Base-by-base conservation (phyloP, 768 basidiomycete species). In the Flagelloscypha sp. region DNA sequence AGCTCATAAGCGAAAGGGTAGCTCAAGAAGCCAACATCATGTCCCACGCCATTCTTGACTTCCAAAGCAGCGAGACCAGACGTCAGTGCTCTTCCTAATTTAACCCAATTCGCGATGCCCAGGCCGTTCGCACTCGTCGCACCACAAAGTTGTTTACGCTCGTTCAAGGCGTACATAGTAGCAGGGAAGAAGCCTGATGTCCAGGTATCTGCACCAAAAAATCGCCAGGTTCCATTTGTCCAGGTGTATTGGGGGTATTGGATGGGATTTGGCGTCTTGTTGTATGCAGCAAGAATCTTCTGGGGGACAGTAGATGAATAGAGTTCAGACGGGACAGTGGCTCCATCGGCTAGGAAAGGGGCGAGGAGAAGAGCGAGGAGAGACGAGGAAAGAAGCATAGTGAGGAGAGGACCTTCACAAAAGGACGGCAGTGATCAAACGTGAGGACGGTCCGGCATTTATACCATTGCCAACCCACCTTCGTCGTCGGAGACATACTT, bases 1-100 rank as follows among this genome's bases (percentile, higher is more conserved):
- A 81, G 53, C 47, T 84, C 82, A 33, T 75, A 66, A 29, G 72
- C 59, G 48, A 83, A 83, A 0, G 81, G 76, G 46, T 70, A 79
- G 54, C 78, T 79, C 44, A 83, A 52, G 53, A 81, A 84, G 6
- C 80, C 82, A 20, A 79, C 74, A 48, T 84, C 81, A 45, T 84
- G 80, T 9, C 72, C 76, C 19, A 77, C 61, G 12, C 53, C 59
- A 34, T 66, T 73, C 18, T 58, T 56, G 5, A 48, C 48, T 44
- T 74, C 68, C 2, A 76, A 60, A 1, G 70, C 66, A 5, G 78
- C 53, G 48, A 77, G 52, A 3, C 65, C 72, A 12, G 62, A 59
- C 42, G 72, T 72, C 46, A 72, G 70, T 15, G 60, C 49, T 11
- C 75, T 62, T 2, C 70, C 76, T 4, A 79, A 53, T 1, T 50